Conservation (phyloP, 257 asterid species). For the Penstemon barbatus region DNA sequence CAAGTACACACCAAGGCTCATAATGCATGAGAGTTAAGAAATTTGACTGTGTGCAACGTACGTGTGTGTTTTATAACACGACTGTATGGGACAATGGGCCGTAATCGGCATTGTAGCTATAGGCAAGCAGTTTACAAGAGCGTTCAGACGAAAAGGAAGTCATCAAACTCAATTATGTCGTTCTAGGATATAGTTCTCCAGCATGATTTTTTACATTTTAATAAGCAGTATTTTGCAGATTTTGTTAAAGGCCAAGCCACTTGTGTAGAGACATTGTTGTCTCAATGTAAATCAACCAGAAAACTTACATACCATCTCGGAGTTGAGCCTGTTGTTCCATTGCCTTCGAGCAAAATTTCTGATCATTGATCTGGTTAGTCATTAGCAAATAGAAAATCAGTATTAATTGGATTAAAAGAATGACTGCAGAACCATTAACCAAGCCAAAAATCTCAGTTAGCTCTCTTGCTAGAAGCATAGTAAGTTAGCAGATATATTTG, state of each 20-base stretch:
- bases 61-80: no score
- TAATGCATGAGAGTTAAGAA: no score
- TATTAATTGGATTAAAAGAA: slow-evolving; percentile 1
- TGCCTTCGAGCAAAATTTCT: slow-evolving; percentile 73
- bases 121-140: not conserved
- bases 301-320: slow-evolving; percentile 53
- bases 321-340: slow-evolving; percentile 88
- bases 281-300: no score
- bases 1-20: no score
- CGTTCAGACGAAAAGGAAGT: not conserved
- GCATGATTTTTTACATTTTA: not conserved
- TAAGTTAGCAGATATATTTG: slow-evolving; percentile 71
- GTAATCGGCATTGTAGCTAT: not conserved
- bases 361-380: slow-evolving; percentile 66
- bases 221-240: not conserved
- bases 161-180: not conserved
- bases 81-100: not conserved
- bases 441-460: slow-evolving; percentile 10
- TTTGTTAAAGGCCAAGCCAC: not conserved
- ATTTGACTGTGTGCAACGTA: no score
- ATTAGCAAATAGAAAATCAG: slow-evolving; percentile 28
- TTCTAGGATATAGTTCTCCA: not conserved
- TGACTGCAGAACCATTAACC: not conserved
- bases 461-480: slow-evolving; percentile 60
- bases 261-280: no score